phyloP scores from a whole-genome alignment of 768 basidiomycete species.

The Leucocoprinus leucothites region DNA sequence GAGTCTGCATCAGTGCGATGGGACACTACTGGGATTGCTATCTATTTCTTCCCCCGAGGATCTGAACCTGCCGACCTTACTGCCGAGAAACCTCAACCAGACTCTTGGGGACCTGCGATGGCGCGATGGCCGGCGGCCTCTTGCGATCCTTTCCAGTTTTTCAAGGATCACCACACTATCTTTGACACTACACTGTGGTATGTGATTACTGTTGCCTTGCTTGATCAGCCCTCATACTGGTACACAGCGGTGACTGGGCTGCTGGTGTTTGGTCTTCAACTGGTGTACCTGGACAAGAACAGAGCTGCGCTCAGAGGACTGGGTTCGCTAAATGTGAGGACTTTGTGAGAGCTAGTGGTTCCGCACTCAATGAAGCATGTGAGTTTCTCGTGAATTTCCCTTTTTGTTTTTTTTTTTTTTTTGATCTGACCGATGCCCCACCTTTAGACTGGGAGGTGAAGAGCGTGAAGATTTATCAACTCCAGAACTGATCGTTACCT shows the following conservation, averaged over 20 bases:
- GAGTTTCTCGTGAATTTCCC: conserved; percentile 29
- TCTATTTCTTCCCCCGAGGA: conserved; percentile 80
- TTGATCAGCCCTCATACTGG: not conserved
- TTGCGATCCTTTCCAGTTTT: conserved; percentile 79
- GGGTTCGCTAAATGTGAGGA: conserved; percentile 78
- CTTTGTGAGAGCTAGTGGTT: conserved; percentile 72
- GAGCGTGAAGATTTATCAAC: conserved; percentile 71
- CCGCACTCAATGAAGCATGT: conserved; percentile 76
- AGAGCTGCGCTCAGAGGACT: conserved; percentile 82
- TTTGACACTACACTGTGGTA: conserved; percentile 88
- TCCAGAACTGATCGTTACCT: conserved; percentile 15
- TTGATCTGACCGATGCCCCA: conserved; percentile 6
- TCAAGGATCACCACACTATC: conserved; percentile 72
- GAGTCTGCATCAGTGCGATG: conserved; percentile 57
- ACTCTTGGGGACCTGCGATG: conserved; percentile 71
- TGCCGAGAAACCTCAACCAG: conserved; percentile 69
- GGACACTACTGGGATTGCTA: conserved; percentile 69
- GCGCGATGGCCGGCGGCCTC: conserved; percentile 74
- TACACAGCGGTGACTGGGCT: conserved; percentile 83
- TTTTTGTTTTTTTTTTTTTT: not conserved
- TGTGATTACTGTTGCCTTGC: conserved; percentile 18
- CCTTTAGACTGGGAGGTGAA: conserved; percentile 77
- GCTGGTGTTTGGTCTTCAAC: conserved; percentile 68
- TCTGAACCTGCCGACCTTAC: conserved; percentile 77
- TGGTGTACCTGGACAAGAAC: conserved; percentile 80